Conservation (phyloP, 1,139 yeast genomes). For the Pichia sp. region DNA sequence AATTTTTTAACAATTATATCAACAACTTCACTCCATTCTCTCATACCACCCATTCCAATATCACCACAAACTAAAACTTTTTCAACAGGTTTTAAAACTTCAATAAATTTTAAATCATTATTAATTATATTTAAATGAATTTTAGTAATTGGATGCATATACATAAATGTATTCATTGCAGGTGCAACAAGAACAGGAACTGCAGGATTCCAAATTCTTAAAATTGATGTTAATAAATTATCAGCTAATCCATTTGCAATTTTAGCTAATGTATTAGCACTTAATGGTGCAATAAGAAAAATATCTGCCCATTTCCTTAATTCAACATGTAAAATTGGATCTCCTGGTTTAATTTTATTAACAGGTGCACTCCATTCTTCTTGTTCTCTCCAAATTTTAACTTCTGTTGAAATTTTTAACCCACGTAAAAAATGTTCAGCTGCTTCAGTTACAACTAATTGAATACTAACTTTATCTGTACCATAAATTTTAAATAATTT, state of each 20-base stretch:
- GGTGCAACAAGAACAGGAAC: slow-evolving; percentile 89
- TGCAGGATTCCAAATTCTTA: slow-evolving; percentile 89
- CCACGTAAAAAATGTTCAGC: slow-evolving; percentile 83
- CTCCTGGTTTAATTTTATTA: slow-evolving; percentile 37
- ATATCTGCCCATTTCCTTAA: slow-evolving; percentile 95
- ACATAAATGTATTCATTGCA: slow-evolving; percentile 96
- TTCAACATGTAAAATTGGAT: slow-evolving; percentile 77
- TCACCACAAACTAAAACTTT: slow-evolving; percentile 94
- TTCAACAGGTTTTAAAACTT: slow-evolving; percentile 85
- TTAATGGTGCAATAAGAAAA: slow-evolving; percentile 82
- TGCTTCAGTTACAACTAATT: slow-evolving; percentile 74
- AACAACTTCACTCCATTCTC: slow-evolving; percentile 92
- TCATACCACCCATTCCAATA: slow-evolving; percentile 97
- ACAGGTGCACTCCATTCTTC: slow-evolving; percentile 78
- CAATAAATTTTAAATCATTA: slow-evolving; percentile 65
- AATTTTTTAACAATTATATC: slow-evolving; percentile 60
- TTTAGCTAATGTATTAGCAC: slow-evolving; percentile 91
- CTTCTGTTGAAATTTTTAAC: slow-evolving; percentile 70
- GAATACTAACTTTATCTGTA: slow-evolving; percentile 65
- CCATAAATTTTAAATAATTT: slow-evolving; percentile 74
- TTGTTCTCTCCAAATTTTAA: slow-evolving; percentile 87
- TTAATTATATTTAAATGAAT: slow-evolving; percentile 62
- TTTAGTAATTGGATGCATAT: slow-evolving; percentile 87
- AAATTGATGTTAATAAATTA: slow-evolving; percentile 74
- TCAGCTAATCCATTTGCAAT: slow-evolving; percentile 89